phyloP scores from a whole-genome alignment of 345 rosid genomes.

The Rhizophora apiculata region DNA sequence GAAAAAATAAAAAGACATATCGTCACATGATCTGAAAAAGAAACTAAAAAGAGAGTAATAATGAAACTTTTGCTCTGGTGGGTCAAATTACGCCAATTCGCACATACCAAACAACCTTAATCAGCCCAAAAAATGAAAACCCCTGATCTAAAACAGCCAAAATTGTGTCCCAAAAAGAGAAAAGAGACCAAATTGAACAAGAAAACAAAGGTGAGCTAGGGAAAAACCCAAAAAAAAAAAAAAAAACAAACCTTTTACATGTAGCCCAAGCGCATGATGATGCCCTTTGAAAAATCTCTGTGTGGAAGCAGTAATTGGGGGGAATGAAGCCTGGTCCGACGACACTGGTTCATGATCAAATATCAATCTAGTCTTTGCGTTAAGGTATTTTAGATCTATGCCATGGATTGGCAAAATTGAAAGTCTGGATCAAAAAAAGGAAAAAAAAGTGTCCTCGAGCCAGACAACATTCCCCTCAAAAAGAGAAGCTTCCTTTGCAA shows the following conservation, averaged over 20 bases:
- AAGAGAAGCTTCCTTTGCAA: constrained; percentile 33
- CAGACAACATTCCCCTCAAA: constrained; percentile 98
- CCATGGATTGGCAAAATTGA: not conserved
- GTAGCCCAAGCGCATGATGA: constrained; percentile 1
- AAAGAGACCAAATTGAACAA: constrained; percentile 1
- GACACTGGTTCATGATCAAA: constrained; percentile 38
- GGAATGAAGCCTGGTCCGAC: constrained; percentile 99
- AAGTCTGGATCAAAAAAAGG: constrained; percentile 23
- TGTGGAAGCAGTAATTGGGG: constrained; percentile 68
- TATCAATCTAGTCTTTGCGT: not conserved
- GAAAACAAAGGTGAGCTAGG: not conserved
- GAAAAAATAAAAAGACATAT: constrained; percentile 19
- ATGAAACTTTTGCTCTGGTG: constrained; percentile 39
- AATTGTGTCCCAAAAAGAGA: not conserved
- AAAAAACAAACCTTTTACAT: constrained; percentile 36
- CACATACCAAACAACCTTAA: not conserved
- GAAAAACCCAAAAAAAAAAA: no score
- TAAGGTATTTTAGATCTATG: constrained; percentile 25
- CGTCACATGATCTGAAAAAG: constrained; percentile 30
- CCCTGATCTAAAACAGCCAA: constrained; percentile 1
- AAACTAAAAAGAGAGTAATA: constrained; percentile 40
- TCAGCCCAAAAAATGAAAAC: constrained; percentile 10
- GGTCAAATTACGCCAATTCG: constrained; percentile 28
- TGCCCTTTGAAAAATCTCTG: not conserved
- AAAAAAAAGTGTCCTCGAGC: constrained; percentile 68